Percentiles rank a stretch among this genome's conserved stretches.
Evolutionary conservation across 345 rosid species (phyloP).

Genomic region (Eucalyptus brandiana): DNA sequence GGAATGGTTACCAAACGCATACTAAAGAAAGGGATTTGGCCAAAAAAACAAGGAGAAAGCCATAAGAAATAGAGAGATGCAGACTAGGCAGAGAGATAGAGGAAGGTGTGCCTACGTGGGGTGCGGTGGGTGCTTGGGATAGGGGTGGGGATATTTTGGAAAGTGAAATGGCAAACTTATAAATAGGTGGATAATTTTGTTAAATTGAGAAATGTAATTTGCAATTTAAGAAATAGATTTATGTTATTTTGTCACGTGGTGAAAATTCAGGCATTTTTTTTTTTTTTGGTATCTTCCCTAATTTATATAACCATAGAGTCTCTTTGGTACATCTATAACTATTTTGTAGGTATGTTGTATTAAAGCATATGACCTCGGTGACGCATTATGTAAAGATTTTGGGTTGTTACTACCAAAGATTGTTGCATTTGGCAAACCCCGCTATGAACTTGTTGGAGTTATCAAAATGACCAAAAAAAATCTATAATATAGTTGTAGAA

Average conservation of each 20-base stretch:
- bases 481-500: background rate
- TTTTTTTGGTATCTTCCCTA: background rate
- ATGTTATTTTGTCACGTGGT: background rate
- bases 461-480: background rate
- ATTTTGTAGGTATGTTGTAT: background rate
- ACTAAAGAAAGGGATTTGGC: no score
- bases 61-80: background rate
- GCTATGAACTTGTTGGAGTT: background rate
- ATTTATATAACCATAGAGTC: background rate
- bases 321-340: background rate
- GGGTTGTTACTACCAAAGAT: background rate
- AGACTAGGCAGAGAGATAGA: background rate
- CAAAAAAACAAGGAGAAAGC: background rate
- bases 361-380: background rate
- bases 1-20: no score
- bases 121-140: background rate
- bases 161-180: background rate
- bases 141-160: background rate
- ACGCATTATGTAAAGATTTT: background rate
- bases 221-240: background rate
- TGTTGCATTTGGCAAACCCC: background rate
- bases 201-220: background rate
- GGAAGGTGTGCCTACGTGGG: background rate
- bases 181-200: background rate
- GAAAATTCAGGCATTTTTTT: background rate